A percentile compares a stretch with the other conserved stretches of the same genome.
These are phyloP conservation scores for Penicillium psychrosexuale DNA, from an alignment of 2,329 filamentous ascomycete genomes.

Conservation along the genomic window DNA sequence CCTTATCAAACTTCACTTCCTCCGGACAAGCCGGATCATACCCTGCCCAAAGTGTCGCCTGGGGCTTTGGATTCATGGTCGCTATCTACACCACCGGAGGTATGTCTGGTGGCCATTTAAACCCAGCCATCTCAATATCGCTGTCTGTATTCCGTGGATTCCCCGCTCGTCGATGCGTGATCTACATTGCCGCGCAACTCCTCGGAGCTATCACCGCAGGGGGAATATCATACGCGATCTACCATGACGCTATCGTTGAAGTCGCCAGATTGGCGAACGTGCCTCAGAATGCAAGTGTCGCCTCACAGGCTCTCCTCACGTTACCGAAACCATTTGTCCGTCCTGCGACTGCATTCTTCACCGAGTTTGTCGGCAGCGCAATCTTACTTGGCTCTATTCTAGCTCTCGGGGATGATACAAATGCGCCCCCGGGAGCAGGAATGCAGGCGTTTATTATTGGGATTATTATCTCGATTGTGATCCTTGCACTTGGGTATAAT, in stretches of 20 bases:
- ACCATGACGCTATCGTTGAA: conserved; percentile 34
- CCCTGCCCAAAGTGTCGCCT: conserved; percentile 20
- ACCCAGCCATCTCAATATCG: conserved; percentile 45
- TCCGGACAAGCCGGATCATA: conserved; percentile 24
- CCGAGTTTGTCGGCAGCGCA: conserved; percentile 36
- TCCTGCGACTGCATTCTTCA: conserved; percentile 36
- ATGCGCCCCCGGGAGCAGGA: conserved; percentile 45
- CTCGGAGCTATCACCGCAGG: conserved; percentile 36
- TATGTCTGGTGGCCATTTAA: conserved; percentile 50
- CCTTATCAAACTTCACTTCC: conserved; percentile 23
- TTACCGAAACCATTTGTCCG: conserved; percentile 26
- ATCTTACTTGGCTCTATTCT: conserved; percentile 34
- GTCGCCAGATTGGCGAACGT: conserved; percentile 15
- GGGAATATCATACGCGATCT: conserved; percentile 36
- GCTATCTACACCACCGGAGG: conserved; percentile 48
- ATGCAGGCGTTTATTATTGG: conserved; percentile 36
- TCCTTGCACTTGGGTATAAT: conserved; percentile 33
- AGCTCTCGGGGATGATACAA: conserved; percentile 43
- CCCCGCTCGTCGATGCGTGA: conserved; percentile 24
- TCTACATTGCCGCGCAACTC: conserved; percentile 36
- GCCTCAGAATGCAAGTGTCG: conserved; percentile 16
- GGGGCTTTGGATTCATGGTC: conserved; percentile 35
- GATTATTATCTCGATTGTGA: conserved; percentile 15
- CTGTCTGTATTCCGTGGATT: conserved; percentile 37
- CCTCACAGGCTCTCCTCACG: conserved; percentile 28